Conservation (phyloP, 2,329 filamentous ascomycete genomes). For the Orbilia oligospora region DNA sequence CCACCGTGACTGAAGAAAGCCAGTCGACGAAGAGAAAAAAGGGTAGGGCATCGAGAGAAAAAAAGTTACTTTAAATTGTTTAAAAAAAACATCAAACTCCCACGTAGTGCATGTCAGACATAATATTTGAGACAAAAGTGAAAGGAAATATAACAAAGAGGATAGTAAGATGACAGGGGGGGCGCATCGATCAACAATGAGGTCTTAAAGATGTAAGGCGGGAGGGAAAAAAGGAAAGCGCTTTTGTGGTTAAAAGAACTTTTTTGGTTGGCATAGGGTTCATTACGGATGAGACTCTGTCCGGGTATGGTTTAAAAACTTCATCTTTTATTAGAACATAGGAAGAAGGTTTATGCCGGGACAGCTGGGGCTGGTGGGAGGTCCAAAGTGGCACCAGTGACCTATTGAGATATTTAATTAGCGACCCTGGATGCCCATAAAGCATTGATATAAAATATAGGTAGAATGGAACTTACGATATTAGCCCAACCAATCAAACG, state of each 20-base stretch:
- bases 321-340: not conserved
- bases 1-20: too few relatives aligned
- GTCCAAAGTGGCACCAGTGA: slow-evolving; percentile 56
- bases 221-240: slow-evolving; percentile 8
- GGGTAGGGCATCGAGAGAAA: not conserved
- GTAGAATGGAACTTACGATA: slow-evolving; percentile 70
- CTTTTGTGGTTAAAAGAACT: slow-evolving; percentile 43
- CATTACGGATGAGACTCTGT: slow-evolving; percentile 1
- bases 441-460: not conserved
- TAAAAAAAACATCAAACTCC: slow-evolving; percentile 42
- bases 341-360: slow-evolving; percentile 37
- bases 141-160: not conserved
- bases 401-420: slow-evolving; percentile 17
- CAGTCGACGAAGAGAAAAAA: not conserved
- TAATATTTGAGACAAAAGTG: too few relatives aligned
- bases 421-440: not conserved
- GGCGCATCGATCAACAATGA: slow-evolving; percentile 52
- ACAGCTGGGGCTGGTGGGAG: slow-evolving; percentile 51
- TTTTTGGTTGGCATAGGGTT: slow-evolving; percentile 15
- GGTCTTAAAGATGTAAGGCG: slow-evolving; percentile 15
- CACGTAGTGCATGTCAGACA: slow-evolving; percentile 45
- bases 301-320: not conserved
- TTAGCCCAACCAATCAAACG: slow-evolving; percentile 92
- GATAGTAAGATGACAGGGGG: not conserved
- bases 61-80: not conserved